Conservation (phyloP, 1,284 basidiomycete species). For the Ustilago hordei region DNA sequence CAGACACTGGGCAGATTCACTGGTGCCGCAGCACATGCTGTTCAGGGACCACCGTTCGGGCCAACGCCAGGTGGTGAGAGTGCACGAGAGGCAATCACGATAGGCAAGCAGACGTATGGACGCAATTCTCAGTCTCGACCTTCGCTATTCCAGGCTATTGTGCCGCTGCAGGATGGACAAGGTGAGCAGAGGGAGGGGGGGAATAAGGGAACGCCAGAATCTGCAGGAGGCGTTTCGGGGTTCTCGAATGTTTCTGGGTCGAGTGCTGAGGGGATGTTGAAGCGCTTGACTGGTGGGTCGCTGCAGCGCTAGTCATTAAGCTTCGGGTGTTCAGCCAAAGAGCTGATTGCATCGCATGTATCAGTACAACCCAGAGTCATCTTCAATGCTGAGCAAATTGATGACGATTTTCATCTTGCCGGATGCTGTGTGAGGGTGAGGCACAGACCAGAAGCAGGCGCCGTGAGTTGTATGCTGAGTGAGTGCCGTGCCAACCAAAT, state of each 20-base stretch:
- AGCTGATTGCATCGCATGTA: too few species aligned
- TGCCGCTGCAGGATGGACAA: constrained; percentile 22
- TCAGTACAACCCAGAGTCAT: too few species aligned
- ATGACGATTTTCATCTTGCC: too few species aligned
- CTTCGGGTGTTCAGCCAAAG: too few species aligned
- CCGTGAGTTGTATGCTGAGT: constrained; percentile 6
- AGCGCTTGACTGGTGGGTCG: constrained; percentile 22
- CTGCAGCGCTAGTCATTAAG: constrained; percentile 2
- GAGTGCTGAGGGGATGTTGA: constrained; percentile 42
- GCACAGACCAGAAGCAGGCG: neutral
- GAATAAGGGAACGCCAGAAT: constrained; percentile 36
- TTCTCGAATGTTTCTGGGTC: constrained; percentile 29
- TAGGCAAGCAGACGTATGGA: constrained; percentile 7
- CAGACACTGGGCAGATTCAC: constrained; percentile 51
- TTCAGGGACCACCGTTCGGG: constrained; percentile 24
- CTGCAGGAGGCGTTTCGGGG: constrained; percentile 30
- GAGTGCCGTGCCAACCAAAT: constrained; percentile 5
- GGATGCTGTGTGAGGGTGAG: neutral
- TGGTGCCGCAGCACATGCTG: constrained; percentile 26
- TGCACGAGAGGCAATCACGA: constrained; percentile 11
- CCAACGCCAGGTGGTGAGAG: neutral
- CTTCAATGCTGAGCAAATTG: too few species aligned
- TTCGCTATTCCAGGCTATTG: constrained; percentile 40
- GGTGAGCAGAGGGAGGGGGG: neutral
- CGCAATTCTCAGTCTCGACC: constrained; percentile 21